Conservation (phyloP, 2,329 filamentous ascomycete species). For the Trichophyton schoenleinii region DNA sequence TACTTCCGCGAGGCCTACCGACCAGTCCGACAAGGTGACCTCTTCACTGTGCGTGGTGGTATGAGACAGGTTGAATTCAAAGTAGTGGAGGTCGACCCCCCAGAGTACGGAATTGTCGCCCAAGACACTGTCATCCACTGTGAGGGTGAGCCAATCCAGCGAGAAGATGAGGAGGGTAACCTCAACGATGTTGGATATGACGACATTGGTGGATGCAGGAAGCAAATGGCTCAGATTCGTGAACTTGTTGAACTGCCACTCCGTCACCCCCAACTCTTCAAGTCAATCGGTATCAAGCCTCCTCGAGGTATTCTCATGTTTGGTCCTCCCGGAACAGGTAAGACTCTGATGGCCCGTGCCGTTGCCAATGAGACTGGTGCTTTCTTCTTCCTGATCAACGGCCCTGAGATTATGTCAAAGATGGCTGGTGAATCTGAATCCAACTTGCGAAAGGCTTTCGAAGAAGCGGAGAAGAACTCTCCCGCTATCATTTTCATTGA, state of each 20-base stretch:
- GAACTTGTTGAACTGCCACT: conserved; percentile 96
- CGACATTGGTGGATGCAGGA: conserved; percentile 97
- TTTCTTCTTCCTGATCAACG: conserved; percentile 99
- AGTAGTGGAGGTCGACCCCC: conserved; percentile 95
- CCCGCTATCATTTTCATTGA: conserved; percentile 99
- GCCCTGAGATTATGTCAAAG: conserved; percentile 99
- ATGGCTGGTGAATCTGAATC: conserved; percentile 99
- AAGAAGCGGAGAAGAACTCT: conserved; percentile 98
- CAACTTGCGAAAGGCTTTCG: conserved; percentile 96
- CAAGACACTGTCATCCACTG: conserved; percentile 99
- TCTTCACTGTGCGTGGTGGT: conserved; percentile 92
- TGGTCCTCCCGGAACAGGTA: conserved; percentile 96
- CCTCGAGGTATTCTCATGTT: conserved; percentile 94
- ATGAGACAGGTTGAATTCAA: conserved; percentile 99
- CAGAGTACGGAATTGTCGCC: conserved; percentile 96
- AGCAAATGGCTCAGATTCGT: conserved; percentile 99
- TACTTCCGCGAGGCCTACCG: conserved; percentile 99
- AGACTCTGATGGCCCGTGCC: conserved; percentile 96
- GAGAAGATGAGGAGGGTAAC: conserved; percentile 98
- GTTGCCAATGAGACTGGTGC: conserved; percentile 98
- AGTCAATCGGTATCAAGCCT: conserved; percentile 99
- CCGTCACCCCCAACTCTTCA: conserved; percentile 96
- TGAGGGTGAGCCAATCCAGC: conserved; percentile 92
- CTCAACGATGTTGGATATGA: conserved; percentile 98
- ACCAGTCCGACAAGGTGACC: conserved; percentile 89